Evolutionary conservation across 2,329 filamentous ascomycete genomes (phyloP).

Genomic region (Trichoderma sp.): DNA sequence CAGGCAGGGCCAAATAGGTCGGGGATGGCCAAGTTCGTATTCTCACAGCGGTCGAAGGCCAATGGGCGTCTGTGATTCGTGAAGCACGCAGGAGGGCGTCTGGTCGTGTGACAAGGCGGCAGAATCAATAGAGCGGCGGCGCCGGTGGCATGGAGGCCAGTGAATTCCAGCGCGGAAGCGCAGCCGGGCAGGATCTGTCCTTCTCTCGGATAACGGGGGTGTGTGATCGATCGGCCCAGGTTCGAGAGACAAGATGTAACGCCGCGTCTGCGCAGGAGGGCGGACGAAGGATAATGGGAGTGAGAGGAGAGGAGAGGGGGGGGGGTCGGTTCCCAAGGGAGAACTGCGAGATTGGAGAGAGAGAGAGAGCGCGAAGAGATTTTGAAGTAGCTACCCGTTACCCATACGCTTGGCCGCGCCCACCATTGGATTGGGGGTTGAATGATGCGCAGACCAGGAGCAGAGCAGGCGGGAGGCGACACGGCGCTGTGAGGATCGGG

Average conservation of each 20-base stretch:
- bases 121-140: conserved; percentile 26
- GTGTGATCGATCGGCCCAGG: conserved; percentile 15
- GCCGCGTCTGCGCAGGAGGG: conserved; percentile 11
- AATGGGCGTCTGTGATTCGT: conserved; percentile 25
- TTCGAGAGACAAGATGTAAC: conserved; percentile 18
- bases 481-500: conserved; percentile 19
- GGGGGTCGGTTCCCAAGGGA: background rate
- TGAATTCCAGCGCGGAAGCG: conserved; percentile 22
- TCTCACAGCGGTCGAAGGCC: conserved; percentile 24
- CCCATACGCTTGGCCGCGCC: conserved; percentile 23
- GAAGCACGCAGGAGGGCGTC: conserved; percentile 23
- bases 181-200: conserved; percentile 17
- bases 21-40: conserved; percentile 33
- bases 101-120: conserved; percentile 28
- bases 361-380: conserved; percentile 5
- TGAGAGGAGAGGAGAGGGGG: background rate
- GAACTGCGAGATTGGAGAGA: background rate
- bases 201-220: conserved; percentile 4
- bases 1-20: conserved; percentile 26
- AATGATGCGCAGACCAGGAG: conserved; percentile 12
- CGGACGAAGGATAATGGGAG: background rate
- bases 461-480: conserved; percentile 5
- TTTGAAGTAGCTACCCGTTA: conserved; percentile 27
- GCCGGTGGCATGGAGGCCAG: conserved; percentile 25
- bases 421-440: conserved; percentile 21